Percentiles rank a stretch among this genome's conserved stretches.
Conservation (phyloP, 768 basidiomycete species). For the Suillus brevipes region DNA sequence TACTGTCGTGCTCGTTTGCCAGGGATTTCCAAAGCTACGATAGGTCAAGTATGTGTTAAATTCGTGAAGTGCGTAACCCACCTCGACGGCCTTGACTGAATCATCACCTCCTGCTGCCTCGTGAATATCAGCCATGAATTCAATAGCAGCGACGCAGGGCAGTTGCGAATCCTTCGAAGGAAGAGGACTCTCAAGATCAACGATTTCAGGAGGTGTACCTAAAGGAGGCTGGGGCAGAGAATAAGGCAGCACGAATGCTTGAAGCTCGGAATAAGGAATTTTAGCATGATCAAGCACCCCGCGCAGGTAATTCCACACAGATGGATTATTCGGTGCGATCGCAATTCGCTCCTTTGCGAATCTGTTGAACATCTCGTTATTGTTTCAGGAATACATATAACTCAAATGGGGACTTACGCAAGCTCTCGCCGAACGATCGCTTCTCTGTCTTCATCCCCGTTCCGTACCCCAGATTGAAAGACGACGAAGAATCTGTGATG, state of each 20-base stretch:
- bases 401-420: constrained; percentile 52
- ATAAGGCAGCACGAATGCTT: constrained; percentile 67
- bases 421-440: constrained; percentile 68
- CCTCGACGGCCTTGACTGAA: constrained; percentile 49
- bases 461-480: constrained; percentile 62
- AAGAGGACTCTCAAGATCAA: constrained; percentile 73
- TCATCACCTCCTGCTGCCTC: constrained; percentile 55
- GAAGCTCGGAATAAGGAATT: constrained; percentile 55
- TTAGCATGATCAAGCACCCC: constrained; percentile 69
- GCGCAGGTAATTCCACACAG: constrained; percentile 96
- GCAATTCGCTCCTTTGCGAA: constrained; percentile 84
- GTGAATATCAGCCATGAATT: constrained; percentile 80
- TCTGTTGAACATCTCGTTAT: constrained; percentile 36
- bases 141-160: constrained; percentile 77
- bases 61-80: constrained; percentile 24
- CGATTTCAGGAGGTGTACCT: constrained; percentile 43
- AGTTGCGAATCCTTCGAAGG: constrained; percentile 67
- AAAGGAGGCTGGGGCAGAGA: constrained; percentile 38
- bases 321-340: constrained; percentile 87
- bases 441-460: constrained; percentile 62
- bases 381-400: constrained; percentile 1
- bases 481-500: constrained; percentile 92
- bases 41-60: constrained; percentile 8
- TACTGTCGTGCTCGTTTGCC: constrained; percentile 68
- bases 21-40: constrained; percentile 69